Evolutionary conservation across 495 filamentous ascomycete species (phyloP), one percentile per base, ranked within the genome.

Genomic region (Aspergillus conjunctus): DNA sequence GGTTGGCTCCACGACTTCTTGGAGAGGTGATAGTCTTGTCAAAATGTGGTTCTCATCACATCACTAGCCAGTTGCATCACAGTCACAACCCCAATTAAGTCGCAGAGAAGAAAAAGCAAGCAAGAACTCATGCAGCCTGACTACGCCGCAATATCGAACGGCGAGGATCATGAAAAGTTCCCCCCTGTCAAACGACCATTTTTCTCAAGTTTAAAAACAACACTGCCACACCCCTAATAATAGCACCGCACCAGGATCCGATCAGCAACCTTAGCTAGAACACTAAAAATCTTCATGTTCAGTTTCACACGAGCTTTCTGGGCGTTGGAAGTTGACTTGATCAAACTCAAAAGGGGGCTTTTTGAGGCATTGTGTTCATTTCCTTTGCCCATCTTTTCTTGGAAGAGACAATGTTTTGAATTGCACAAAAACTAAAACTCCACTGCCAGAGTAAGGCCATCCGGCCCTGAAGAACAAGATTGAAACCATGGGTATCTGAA

Each of bases 51-150:
- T 58, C 67, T 51, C 54, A 34, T 64, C 66, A 68, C 58, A 65
- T 68, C 71, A 66, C 69, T 17, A 39, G 14, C 31, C 54, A 34
- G 31, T 64, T 65, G 64, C 56, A 63, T 75, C 72, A 71, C 71
- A 69, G 53, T 17, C 51, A 41, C 11, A 6, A 21, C 44, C 21
- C 7, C 9, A 7, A 43, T 14, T 15, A 10, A 6, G 10, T 17
- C 39, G 14, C 39, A 5, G 39, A 5, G 26, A 26, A 26, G 26
- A 26, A 26, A 26, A 26, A 26, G 26, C 26, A 26, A 26, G 26
- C 26, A 26, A 26, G 26, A 26, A 26, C 26, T 26, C 44, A 48
- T 20, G 44, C 44, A 48, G 17, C 6, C 17, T 48, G n/a, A 48
- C 44, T 48, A 17, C n/a, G 44, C 44, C 44, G 44, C 44, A 11